Conservation (phyloP, 1,139 yeast species). For the Geotrichum phurueaensis region DNA sequence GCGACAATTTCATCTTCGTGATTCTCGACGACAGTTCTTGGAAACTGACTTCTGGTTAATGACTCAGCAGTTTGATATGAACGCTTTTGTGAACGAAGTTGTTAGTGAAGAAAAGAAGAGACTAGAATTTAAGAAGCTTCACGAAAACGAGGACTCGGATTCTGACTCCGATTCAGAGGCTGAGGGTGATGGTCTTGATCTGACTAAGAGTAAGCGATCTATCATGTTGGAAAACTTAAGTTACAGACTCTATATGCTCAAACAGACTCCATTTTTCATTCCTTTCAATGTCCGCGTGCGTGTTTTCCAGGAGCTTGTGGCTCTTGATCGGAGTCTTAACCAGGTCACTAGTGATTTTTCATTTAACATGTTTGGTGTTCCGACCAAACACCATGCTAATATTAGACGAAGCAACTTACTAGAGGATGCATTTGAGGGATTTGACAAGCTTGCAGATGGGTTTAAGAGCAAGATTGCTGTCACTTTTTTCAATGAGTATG, state of each 20-base stretch:
- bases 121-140: constrained; percentile 17
- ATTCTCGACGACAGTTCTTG: constrained; percentile 57
- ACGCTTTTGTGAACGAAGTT: constrained; percentile 33
- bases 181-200: constrained; percentile 8
- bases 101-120: constrained; percentile 41
- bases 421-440: constrained; percentile 66
- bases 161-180: constrained; percentile 16
- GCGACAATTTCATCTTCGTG: constrained; percentile 64
- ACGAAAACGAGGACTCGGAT: constrained; percentile 21
- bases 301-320: constrained; percentile 62
- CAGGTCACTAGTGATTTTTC: constrained; percentile 20
- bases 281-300: constrained; percentile 69
- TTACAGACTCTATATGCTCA: constrained; percentile 46
- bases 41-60: constrained; percentile 54
- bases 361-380: constrained; percentile 23
- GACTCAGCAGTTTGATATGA: constrained; percentile 26
- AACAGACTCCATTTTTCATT: constrained; percentile 70
- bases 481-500: constrained; percentile 64
- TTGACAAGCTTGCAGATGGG: constrained; percentile 43
- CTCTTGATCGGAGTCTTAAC: constrained; percentile 22
- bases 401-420: constrained; percentile 64
- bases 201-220: neutral
- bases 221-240: constrained; percentile 13
- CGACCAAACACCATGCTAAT: constrained; percentile 40
- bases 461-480: constrained; percentile 61